These are phyloP conservation scores for Smallanthus sonchifolius DNA, from an alignment of 129 eudicot species.

Conservation along the genomic window DNA sequence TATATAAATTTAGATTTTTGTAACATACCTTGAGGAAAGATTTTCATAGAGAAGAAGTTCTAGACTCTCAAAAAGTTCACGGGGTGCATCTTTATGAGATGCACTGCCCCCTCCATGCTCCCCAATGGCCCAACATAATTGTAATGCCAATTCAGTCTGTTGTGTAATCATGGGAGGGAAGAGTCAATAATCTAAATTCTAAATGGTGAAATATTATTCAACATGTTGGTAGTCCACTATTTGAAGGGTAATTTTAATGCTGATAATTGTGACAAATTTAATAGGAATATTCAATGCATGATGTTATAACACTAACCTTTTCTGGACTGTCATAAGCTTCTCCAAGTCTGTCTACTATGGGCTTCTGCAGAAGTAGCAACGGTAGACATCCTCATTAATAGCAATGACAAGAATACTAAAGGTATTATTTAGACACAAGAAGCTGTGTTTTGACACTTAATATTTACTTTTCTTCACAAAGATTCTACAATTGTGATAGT, in stretches of 20 bases:
- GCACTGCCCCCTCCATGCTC: slow-evolving; percentile 96
- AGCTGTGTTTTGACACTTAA: neutral
- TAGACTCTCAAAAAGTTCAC: slow-evolving; percentile 92
- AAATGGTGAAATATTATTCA: neutral
- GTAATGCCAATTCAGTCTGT: slow-evolving; percentile 95
- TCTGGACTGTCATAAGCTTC: slow-evolving; percentile 89
- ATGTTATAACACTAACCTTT: slow-evolving; percentile 46
- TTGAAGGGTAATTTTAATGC: neutral
- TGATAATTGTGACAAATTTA: neutral
- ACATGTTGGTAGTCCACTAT: neutral
- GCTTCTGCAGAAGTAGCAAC: slow-evolving; percentile 59
- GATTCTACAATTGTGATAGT: neutral
- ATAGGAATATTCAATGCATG: neutral
- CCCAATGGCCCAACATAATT: slow-evolving; percentile 98
- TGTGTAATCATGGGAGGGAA: slow-evolving; percentile 9
- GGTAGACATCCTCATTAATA: slow-evolving; percentile 8
- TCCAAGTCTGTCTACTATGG: slow-evolving; percentile 86
- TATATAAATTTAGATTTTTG: slow-evolving; percentile 1
- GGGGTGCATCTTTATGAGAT: slow-evolving; percentile 84
- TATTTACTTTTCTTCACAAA: neutral
- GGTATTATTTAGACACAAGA: neutral
- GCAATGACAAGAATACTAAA: neutral
- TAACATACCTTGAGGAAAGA: slow-evolving; percentile 73
- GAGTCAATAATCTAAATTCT: neutral
- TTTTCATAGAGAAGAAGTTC: slow-evolving; percentile 89